Conservation (phyloP, 1,139 yeast species). For the Candida sp. region DNA sequence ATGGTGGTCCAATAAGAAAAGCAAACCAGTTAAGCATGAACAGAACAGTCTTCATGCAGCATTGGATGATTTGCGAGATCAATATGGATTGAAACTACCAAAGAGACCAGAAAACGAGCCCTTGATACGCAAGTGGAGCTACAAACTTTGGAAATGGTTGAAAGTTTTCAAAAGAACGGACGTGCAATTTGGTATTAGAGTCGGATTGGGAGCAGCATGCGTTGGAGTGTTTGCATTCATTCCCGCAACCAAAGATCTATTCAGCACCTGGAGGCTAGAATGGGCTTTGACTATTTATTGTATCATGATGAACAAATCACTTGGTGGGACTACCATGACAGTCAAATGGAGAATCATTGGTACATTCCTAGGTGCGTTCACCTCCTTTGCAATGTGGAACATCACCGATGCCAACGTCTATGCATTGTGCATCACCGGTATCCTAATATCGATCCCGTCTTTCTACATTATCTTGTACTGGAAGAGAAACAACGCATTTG, state of each 20-base stretch:
- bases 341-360: conserved; percentile 79
- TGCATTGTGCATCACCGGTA: conserved; percentile 61
- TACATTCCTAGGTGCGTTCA: conserved; percentile 69
- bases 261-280: conserved; percentile 76
- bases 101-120: conserved; percentile 7
- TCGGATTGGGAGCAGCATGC: conserved; percentile 76
- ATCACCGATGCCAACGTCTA: conserved; percentile 60
- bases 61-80: conserved; percentile 36
- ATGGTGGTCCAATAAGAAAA: conserved; percentile 40
- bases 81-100: conserved; percentile 20
- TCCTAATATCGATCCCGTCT: conserved; percentile 62
- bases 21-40: neutral
- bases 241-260: conserved; percentile 55
- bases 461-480: conserved; percentile 73
- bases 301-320: conserved; percentile 83
- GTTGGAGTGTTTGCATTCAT: conserved; percentile 72
- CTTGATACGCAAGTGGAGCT: conserved; percentile 16
- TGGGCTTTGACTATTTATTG: conserved; percentile 86
- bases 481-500: conserved; percentile 66
- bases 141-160: conserved; percentile 34
- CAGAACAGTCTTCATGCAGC: conserved; percentile 39
- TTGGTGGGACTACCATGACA: conserved; percentile 88
- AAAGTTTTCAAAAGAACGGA: conserved; percentile 58
- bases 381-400: conserved; percentile 65
- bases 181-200: conserved; percentile 79